Conservation (phyloP, 305 asterid genomes). For the Vinca major region DNA sequence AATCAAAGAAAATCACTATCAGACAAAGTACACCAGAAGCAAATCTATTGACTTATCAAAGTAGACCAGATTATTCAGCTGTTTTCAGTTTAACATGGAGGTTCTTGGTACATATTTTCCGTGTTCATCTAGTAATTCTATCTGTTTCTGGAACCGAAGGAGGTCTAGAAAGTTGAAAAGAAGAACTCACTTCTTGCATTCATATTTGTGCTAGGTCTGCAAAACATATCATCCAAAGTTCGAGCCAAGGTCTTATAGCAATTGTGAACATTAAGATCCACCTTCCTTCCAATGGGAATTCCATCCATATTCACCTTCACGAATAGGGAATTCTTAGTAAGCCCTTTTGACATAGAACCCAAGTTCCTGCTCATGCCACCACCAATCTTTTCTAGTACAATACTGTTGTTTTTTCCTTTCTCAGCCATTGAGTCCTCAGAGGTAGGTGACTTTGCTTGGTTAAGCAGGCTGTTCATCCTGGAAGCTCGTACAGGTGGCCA, state of each 20-base stretch:
- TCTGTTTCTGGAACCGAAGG: background rate
- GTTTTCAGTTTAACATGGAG: background rate
- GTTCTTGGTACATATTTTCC: background rate
- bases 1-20: slow-evolving; percentile 1
- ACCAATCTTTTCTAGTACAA: slow-evolving; percentile 21
- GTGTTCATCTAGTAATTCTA: background rate
- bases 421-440: slow-evolving; percentile 41
- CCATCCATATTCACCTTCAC: slow-evolving; percentile 94
- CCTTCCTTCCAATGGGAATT: slow-evolving; percentile 65
- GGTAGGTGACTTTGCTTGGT: slow-evolving; percentile 48
- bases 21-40: slow-evolving; percentile 1
- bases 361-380: slow-evolving; percentile 21
- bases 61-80: background rate
- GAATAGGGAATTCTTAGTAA: slow-evolving; percentile 37
- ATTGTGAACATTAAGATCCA: slow-evolving; percentile 64
- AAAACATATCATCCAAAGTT: slow-evolving; percentile 63
- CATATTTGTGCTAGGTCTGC: slow-evolving; percentile 25
- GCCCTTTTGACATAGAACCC: slow-evolving; percentile 27
- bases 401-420: slow-evolving; percentile 27
- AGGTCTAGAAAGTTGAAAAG: slow-evolving; percentile 1
- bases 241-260: slow-evolving; percentile 56
- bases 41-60: slow-evolving; percentile 1
- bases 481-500: slow-evolving; percentile 82
- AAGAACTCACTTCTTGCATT: slow-evolving; percentile 40
- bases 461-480: slow-evolving; percentile 56